These are phyloP conservation scores for Drechslera avenae DNA, from an alignment of 2,329 filamentous ascomycete genomes.

Conservation along the genomic window DNA sequence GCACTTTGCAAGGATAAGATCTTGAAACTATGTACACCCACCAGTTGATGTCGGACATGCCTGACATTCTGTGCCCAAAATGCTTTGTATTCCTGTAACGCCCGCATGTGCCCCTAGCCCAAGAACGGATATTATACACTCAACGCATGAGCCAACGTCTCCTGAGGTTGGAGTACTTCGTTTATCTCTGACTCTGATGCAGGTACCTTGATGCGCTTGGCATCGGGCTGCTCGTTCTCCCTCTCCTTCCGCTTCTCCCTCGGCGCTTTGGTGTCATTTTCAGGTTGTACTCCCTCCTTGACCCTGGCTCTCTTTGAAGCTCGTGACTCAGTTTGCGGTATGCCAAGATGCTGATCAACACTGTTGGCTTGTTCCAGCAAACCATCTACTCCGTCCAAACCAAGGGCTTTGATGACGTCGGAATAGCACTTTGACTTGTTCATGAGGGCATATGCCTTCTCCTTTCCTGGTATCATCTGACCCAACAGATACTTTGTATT, in stretches of 20 bases:
- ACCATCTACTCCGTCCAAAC: slow-evolving; percentile 67
- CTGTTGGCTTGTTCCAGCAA: slow-evolving; percentile 67
- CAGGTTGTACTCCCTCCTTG: slow-evolving; percentile 26
- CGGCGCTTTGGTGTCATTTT: slow-evolving; percentile 18
- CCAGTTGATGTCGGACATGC: too few species aligned
- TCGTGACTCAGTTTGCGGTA: slow-evolving; percentile 59
- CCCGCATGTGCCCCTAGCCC: not conserved
- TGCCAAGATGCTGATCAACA: slow-evolving; percentile 67
- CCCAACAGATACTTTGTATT: slow-evolving; percentile 93
- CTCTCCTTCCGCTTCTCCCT: slow-evolving; percentile 27
- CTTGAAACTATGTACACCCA: not conserved
- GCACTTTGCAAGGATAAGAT: too few species aligned
- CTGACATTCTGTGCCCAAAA: slow-evolving; percentile 9
- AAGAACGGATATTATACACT: slow-evolving; percentile 18
- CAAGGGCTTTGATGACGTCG: slow-evolving; percentile 69
- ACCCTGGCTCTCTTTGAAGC: slow-evolving; percentile 53
- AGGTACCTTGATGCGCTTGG: slow-evolving; percentile 37
- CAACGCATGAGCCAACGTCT: slow-evolving; percentile 24
- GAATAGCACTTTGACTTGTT: slow-evolving; percentile 72
- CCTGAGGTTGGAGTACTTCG: slow-evolving; percentile 17
- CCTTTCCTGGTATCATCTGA: slow-evolving; percentile 84
- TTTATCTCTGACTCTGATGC: slow-evolving; percentile 17
- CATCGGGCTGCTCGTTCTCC: slow-evolving; percentile 22
- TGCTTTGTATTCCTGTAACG: slow-evolving; percentile 24
- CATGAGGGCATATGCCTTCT: slow-evolving; percentile 65